A percentile compares a stretch with the other conserved stretches of the same genome.
Evolutionary conservation across 306 rosid genomes (phyloP).

Genomic region (Vigna trinervia): DNA sequence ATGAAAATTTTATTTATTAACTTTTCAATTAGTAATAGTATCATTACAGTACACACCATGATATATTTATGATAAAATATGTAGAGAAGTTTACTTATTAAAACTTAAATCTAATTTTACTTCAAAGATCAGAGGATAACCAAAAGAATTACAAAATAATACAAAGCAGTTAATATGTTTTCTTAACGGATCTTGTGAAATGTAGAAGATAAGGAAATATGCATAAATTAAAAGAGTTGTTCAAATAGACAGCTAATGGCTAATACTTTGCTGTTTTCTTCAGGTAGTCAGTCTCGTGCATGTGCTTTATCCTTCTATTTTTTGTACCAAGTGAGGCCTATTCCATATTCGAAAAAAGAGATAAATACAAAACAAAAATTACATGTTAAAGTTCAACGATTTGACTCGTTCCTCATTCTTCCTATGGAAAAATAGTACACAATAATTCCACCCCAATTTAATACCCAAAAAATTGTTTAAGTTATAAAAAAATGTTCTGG

Average conservation of each 20-base stretch:
- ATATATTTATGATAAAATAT: neutral
- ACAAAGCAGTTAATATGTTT: no score
- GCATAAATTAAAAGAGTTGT: constrained; percentile 24
- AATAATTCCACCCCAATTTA: neutral
- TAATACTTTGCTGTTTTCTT: constrained; percentile 2
- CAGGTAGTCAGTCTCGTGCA: constrained; percentile 17
- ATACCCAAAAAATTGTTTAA: neutral
- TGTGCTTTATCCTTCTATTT: constrained; percentile 17
- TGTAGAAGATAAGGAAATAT: neutral
- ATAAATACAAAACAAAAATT: neutral
- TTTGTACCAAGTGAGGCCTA: neutral
- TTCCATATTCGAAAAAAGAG: neutral
- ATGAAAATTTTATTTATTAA: neutral
- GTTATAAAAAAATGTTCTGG: neutral
- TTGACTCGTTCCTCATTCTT: neutral
- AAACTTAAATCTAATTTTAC: neutral
- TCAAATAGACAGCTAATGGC: constrained; percentile 42
- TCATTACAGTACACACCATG: neutral
- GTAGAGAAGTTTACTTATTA: neutral
- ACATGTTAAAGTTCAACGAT: neutral
- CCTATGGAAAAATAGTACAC: neutral
- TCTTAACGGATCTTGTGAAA: neutral
- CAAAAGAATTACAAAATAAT: no score
- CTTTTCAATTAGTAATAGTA: neutral
- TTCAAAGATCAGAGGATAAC: no score